Conservation (phyloP, 179 eudicot species). For the Silene vulgaris region DNA sequence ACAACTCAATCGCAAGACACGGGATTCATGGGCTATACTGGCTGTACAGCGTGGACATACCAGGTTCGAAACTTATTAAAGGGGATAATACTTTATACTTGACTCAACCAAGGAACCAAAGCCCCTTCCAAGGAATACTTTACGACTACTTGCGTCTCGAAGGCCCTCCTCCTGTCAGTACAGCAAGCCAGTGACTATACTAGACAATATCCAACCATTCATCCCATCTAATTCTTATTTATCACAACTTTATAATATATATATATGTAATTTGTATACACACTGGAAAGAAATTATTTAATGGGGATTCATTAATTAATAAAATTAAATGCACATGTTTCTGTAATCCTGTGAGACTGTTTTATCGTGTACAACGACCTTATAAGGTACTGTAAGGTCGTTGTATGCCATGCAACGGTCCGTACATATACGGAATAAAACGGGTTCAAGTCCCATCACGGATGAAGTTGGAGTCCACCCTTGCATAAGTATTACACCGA, state of each 20-base stretch:
- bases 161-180: conserved; percentile 46
- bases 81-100: conserved; percentile 66
- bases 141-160: conserved; percentile 92
- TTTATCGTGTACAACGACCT: no score
- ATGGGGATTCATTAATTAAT: no score
- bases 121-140: conserved; percentile 76
- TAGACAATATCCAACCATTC: not conserved
- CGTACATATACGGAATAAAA: no score
- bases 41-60: conserved; percentile 52
- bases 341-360: no score
- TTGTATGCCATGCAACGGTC: no score
- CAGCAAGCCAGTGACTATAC: conserved; percentile 1
- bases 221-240: not conserved
- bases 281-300: no score
- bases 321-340: no score
- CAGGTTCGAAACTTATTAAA: conserved; percentile 35
- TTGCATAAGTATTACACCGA: not conserved
- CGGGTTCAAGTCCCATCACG: no score
- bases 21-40: conserved; percentile 87
- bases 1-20: conserved; percentile 88
- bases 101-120: conserved; percentile 57
- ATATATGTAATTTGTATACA: no score
- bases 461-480: not conserved
- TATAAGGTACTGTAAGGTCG: no score
- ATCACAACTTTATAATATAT: not conserved